phyloP scores from a whole-genome alignment of 2,329 filamentous ascomycete genomes.

The Pseudogymnoascus sp. region DNA sequence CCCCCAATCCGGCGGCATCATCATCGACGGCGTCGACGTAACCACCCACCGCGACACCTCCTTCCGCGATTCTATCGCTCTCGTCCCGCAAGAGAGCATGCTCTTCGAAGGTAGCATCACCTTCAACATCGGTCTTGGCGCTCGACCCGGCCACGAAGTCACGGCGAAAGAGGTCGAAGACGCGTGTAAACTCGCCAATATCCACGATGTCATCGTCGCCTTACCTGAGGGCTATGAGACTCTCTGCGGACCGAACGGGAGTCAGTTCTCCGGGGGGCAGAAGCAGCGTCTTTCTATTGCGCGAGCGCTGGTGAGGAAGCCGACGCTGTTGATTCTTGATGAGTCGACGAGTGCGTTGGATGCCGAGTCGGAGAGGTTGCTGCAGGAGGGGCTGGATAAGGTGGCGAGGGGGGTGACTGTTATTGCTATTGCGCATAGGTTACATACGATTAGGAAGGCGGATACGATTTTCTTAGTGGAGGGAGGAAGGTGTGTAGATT shows the following conservation, averaged over 20 bases:
- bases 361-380: conserved; percentile 55
- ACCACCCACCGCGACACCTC: conserved; percentile 33
- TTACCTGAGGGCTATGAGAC: conserved; percentile 61
- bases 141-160: conserved; percentile 42
- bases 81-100: conserved; percentile 52
- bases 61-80: conserved; percentile 46
- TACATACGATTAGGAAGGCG: conserved; percentile 49
- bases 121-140: conserved; percentile 50
- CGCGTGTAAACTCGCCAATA: conserved; percentile 60
- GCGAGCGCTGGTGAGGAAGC: conserved; percentile 63
- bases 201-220: conserved; percentile 58
- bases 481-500: conserved; percentile 44
- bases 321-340: conserved; percentile 67
- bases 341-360: conserved; percentile 77
- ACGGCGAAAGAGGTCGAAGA: conserved; percentile 55
- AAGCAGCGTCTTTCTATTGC: conserved; percentile 72
- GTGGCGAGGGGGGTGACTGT: conserved; percentile 47
- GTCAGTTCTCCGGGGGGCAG: conserved; percentile 69
- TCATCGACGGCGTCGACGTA: conserved; percentile 34
- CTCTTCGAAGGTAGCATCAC: conserved; percentile 49
- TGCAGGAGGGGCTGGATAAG: conserved; percentile 59
- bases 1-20: conserved; percentile 25
- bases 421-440: conserved; percentile 50
- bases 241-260: conserved; percentile 60
- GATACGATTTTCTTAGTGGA: conserved; percentile 53